Conservation (phyloP, 768 basidiomycete genomes). For the Mycena filopes region DNA sequence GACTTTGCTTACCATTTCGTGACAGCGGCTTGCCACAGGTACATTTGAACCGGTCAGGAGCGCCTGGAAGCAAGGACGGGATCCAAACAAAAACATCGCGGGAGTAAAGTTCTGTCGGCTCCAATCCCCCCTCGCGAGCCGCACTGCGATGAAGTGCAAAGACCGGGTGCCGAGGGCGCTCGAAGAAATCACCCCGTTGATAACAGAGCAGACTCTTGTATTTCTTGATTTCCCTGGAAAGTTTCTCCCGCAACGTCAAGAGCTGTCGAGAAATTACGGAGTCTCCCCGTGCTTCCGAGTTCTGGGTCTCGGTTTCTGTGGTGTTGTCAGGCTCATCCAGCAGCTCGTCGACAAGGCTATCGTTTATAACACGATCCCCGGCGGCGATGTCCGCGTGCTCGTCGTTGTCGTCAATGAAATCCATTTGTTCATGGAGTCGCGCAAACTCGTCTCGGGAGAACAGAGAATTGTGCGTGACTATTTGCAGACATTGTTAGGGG, state of each 20-base stretch:
- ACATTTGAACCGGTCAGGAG: conserved; percentile 26
- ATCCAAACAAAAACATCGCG: conserved; percentile 14
- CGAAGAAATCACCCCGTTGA: background rate
- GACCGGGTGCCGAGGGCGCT: background rate
- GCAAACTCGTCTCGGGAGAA: background rate
- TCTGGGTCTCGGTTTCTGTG: background rate
- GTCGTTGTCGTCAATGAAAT: conserved; percentile 15
- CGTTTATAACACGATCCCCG: background rate
- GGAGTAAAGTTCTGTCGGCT: background rate
- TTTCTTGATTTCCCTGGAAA: background rate
- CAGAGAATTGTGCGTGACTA: too few relatives aligned
- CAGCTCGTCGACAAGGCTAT: conserved; percentile 4
- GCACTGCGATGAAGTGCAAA: background rate
- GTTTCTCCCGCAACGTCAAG: background rate
- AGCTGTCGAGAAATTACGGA: background rate
- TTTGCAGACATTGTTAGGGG: too few relatives aligned
- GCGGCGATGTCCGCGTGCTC: conserved; percentile 22
- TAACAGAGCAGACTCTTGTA: background rate
- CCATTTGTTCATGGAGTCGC: background rate
- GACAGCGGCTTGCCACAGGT: conserved; percentile 18
- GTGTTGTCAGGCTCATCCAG: background rate
- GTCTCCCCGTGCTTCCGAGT: too few relatives aligned
- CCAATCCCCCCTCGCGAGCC: background rate
- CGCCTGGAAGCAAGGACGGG: conserved; percentile 14
- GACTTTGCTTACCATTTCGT: conserved; percentile 22